These are phyloP conservation scores for Hygrocybe punicea DNA, from an alignment of 768 basidiomycete genomes.

Conservation along the genomic window DNA sequence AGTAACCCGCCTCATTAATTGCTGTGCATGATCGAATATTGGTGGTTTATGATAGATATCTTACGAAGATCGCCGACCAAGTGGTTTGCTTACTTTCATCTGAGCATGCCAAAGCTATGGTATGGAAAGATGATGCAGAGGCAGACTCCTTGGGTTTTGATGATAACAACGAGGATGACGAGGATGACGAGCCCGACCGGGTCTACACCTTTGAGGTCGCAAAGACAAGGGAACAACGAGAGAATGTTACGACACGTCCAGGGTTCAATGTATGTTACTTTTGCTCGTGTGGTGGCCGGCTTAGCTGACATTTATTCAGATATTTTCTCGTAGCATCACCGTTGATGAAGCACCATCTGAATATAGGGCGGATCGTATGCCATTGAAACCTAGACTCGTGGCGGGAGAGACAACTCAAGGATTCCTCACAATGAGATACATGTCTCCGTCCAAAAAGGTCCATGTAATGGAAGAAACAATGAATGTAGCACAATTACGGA, in stretches of 20 bases:
- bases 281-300: constrained; percentile 1
- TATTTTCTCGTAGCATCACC: constrained; percentile 9
- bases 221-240: constrained; percentile 55
- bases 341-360: constrained; percentile 9
- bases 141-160: constrained; percentile 22
- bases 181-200: constrained; percentile 37
- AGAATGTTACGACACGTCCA: constrained; percentile 39
- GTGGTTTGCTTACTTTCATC: constrained; percentile 48
- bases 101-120: constrained; percentile 42
- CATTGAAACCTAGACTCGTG: constrained; percentile 32
- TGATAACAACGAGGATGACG: constrained; percentile 17
- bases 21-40: background rate
- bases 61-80: constrained; percentile 59
- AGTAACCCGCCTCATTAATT: background rate
- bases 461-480: background rate
- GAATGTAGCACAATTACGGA: constrained; percentile 13
- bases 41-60: constrained; percentile 43
- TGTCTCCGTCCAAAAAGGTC: constrained; percentile 9
- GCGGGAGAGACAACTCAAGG: constrained; percentile 42
- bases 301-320: constrained; percentile 9
- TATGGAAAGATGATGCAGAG: constrained; percentile 39
- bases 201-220: constrained; percentile 52
- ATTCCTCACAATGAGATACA: constrained; percentile 35
- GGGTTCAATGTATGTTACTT: constrained; percentile 44
- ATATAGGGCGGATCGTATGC: constrained; percentile 1